Base-by-base conservation (phyloP, 2,329 filamentous ascomycete species). In the Penicillium janthinellum region DNA sequence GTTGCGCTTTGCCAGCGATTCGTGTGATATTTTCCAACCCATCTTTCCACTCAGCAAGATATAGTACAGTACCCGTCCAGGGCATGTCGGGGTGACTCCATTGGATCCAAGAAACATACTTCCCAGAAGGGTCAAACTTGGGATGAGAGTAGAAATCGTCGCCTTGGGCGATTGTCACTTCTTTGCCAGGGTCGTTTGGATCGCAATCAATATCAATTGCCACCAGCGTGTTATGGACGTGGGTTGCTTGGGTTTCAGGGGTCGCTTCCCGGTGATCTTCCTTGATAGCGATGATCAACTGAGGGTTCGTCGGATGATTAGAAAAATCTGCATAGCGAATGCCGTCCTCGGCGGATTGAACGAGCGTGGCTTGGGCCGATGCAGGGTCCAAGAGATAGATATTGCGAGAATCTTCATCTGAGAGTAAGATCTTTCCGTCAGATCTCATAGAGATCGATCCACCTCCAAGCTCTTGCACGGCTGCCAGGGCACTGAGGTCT, bases 11-110 rank as follows among this genome's bases (percentile, higher is more conserved):
- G 0, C 83, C 82, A 12, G 80, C 78, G n/a, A 85, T 61, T 1
- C 75, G 62, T 0, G 60, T 72, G 2, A 65, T 44, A 15, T 77
- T 73, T 4, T 63, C 64, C 10, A 81, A 54, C 0, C 72, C 75
- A 45, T 73, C 66, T 0, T 71, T 49, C 77, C 81, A 84, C 7
- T 78, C 73, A 0, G 79, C 82, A 48, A 76, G 65, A 64, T 77
- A 78, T 1, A 85, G 67, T 56, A 79, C 76, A 1, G 77, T 78
- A 0, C 78, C 78, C 1, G 78, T 79, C 73, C 83, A 86, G 0
- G 82, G 81, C 72, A 86, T 78, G 51, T 82, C 76, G 0, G 83
- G 83, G 62, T 84, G 82, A 17, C 81, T 72, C 83, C 83, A 86
- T 59, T 85, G 79, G 12, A 82, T 73, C 83, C 83, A 86, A n/a